phyloP scores from a whole-genome alignment of 495 filamentous ascomycete species.

The Oleoguttula mirabilis region DNA sequence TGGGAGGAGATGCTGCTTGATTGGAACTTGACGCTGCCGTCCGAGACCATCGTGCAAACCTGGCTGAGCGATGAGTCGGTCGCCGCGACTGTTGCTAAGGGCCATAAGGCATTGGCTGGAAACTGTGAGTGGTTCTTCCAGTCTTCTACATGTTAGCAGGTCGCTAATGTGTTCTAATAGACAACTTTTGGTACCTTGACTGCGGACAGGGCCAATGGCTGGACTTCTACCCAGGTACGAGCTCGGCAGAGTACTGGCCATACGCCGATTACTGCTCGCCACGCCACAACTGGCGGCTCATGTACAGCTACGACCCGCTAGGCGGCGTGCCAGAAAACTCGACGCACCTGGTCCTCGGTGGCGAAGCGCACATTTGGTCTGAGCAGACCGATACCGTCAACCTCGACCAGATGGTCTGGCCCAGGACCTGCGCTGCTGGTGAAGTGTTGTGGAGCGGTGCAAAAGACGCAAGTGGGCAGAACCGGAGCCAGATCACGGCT shows the following conservation, averaged over 20 bases:
- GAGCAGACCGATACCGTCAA: conserved; percentile 63
- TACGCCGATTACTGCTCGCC: conserved; percentile 69
- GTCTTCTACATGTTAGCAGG: conserved; percentile 14
- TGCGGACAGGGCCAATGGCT: conserved; percentile 71
- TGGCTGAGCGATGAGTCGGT: conserved; percentile 53
- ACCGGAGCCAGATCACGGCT: conserved; percentile 53
- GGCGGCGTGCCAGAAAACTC: conserved; percentile 43
- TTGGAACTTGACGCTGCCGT: conserved; percentile 58
- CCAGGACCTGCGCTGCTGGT: conserved; percentile 52
- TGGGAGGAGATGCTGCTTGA: conserved; percentile 75
- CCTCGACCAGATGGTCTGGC: conserved; percentile 63
- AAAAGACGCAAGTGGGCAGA: conserved; percentile 45
- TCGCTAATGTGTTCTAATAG: too few relatives aligned
- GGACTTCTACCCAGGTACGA: conserved; percentile 42
- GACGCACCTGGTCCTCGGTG: conserved; percentile 57
- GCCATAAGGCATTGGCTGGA: conserved; percentile 56
- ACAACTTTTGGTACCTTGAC: conserved; percentile 49
- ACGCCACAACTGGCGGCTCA: conserved; percentile 60
- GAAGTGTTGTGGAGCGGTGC: conserved; percentile 69
- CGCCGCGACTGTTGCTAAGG: conserved; percentile 41
- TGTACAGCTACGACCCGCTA: conserved; percentile 65
- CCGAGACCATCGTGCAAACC: conserved; percentile 56
- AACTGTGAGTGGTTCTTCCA: conserved; percentile 52
- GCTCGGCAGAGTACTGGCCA: conserved; percentile 42
- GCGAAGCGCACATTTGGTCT: conserved; percentile 65